phyloP scores from a whole-genome alignment of 768 basidiomycete species.

The Termitomyces sp. region DNA sequence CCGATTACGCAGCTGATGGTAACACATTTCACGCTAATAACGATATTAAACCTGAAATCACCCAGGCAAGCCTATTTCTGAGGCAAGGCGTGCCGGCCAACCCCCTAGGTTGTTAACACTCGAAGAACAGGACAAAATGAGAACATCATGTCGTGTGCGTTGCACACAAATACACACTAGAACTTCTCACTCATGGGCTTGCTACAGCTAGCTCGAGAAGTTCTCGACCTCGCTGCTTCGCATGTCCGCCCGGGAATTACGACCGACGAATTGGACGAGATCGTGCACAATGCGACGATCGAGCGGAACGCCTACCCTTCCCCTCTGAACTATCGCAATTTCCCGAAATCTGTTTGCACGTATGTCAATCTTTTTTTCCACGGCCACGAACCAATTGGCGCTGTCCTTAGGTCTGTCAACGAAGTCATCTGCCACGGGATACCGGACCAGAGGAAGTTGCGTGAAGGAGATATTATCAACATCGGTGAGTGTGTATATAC shows the following conservation, averaged over 20 bases:
- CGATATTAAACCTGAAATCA: conserved; percentile 7
- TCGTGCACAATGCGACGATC: conserved; percentile 89
- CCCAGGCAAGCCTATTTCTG: conserved; percentile 55
- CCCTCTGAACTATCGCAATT: conserved; percentile 85
- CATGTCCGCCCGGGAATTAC: conserved; percentile 88
- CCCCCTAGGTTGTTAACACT: conserved; percentile 58
- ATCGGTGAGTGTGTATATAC: conserved; percentile 51
- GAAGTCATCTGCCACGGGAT: conserved; percentile 98
- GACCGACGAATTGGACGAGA: conserved; percentile 90
- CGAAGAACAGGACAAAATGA: conserved; percentile 88
- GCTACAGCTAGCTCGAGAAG: conserved; percentile 76
- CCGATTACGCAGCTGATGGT: conserved; percentile 76
- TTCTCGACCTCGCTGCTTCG: conserved; percentile 89
- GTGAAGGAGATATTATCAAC: conserved; percentile 95
- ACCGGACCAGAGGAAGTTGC: conserved; percentile 77
- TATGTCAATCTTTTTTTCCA: conserved; percentile 35
- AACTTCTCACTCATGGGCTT: conserved; percentile 1
- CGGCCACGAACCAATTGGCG: neutral
- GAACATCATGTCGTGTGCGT: conserved; percentile 77
- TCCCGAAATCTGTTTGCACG: conserved; percentile 97
- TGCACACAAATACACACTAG: neutral
- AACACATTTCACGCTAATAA: conserved; percentile 19
- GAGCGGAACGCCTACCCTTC: conserved; percentile 92
- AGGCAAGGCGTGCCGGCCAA: conserved; percentile 52
- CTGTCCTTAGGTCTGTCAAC: conserved; percentile 68